phyloP scores from a whole-genome alignment of 257 asterid species.

The Craterostigma plantagineum region DNA sequence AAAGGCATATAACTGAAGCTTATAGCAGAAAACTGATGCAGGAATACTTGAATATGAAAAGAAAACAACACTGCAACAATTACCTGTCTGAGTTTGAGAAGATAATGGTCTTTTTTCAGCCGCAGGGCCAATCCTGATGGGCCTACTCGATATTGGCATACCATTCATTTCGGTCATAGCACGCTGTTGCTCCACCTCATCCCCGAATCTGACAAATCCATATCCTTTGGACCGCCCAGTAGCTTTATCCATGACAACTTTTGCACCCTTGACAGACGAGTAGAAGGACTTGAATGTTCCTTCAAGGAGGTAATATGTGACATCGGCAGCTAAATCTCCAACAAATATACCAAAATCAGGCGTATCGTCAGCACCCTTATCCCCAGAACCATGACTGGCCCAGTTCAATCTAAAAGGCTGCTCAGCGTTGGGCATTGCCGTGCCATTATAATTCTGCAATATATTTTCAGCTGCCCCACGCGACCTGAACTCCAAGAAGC shows the following conservation, averaged over 20 bases:
- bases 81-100: slow-evolving; percentile 50
- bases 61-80: slow-evolving; percentile 3
- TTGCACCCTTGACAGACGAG: slow-evolving; percentile 70
- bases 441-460: slow-evolving; percentile 52
- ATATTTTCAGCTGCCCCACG: slow-evolving; percentile 78
- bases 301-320: slow-evolving; percentile 73
- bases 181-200: slow-evolving; percentile 67
- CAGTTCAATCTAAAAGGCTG: slow-evolving; percentile 72
- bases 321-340: slow-evolving; percentile 94
- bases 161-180: slow-evolving; percentile 98
- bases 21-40: no score
- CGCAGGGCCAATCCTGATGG: slow-evolving; percentile 91
- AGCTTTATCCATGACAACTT: slow-evolving; percentile 68
- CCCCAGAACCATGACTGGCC: slow-evolving; percentile 91
- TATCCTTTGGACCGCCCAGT: slow-evolving; percentile 87
- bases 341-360: slow-evolving; percentile 71
- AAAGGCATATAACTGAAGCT: no score
- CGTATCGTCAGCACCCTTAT: slow-evolving; percentile 53
- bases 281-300: slow-evolving; percentile 68
- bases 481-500: slow-evolving; percentile 62
- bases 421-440: slow-evolving; percentile 61
- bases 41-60: slow-evolving; percentile 1
- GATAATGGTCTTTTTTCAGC: slow-evolving; percentile 59
- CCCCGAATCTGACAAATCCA: slow-evolving; percentile 78
- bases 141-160: slow-evolving; percentile 74